Conservation (phyloP, 73 alveolate species). For the Stentor coeruleus region DNA sequence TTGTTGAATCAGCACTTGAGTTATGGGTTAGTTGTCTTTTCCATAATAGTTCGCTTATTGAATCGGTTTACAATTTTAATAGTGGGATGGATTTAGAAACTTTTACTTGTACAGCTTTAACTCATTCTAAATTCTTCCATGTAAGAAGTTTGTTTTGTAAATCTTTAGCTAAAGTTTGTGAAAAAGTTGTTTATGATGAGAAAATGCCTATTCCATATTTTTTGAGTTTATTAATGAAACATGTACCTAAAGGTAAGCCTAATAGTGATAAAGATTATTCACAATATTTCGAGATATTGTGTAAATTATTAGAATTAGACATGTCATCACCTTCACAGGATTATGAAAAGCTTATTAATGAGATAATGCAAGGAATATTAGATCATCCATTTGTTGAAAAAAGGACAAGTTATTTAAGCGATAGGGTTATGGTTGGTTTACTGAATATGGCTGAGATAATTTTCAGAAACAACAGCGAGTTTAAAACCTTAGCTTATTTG, state of each 20-base stretch:
- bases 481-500: conserved; percentile 13
- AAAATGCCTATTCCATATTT: conserved; percentile 18
- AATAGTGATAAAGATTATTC: background rate
- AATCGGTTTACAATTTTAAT: background rate
- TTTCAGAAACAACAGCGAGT: conserved; percentile 18
- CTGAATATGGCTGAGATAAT: conserved; percentile 32
- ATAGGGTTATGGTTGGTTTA: conserved; percentile 42
- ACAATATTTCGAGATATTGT: conserved; percentile 43
- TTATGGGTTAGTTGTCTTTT: conserved; percentile 33
- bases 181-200: background rate
- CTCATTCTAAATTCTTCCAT: background rate
- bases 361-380: conserved; percentile 22
- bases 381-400: conserved; percentile 37
- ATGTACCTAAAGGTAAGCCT: background rate
- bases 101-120: background rate
- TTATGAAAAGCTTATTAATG: conserved; percentile 25
- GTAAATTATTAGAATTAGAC: conserved; percentile 36
- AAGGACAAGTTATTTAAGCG: conserved; percentile 25
- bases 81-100: background rate
- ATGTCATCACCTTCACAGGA: conserved; percentile 35
- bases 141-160: background rate
- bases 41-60: background rate
- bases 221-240: background rate
- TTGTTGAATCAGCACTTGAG: conserved; percentile 42
- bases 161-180: background rate